Percentiles rank a stretch among this genome's conserved stretches.
phyloP scores from a whole-genome alignment of 2,329 filamentous ascomycete genomes.

The Fusarium pseudocircinatum region DNA sequence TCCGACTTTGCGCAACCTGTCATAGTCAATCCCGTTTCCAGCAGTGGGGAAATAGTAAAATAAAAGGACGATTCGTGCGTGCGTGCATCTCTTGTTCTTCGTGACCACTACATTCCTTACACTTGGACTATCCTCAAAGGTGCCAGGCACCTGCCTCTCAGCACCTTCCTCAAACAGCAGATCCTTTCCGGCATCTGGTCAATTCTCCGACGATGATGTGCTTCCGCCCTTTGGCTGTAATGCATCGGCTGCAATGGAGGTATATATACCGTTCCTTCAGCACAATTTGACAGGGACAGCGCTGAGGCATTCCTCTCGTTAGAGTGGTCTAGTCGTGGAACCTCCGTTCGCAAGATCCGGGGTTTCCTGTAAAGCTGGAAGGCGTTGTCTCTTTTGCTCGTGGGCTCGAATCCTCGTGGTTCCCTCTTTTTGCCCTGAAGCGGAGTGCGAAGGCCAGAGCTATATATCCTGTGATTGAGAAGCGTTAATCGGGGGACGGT shows the following conservation, averaged over 20 bases:
- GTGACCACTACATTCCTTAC: background rate
- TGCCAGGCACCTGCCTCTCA: background rate
- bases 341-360: no score
- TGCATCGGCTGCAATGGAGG: fast-evolving
- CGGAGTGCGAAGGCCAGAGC: background rate
- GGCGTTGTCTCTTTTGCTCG: background rate
- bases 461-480: background rate
- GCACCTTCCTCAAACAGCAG: fast-evolving
- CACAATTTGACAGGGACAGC: background rate
- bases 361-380: background rate
- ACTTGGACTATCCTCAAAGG: background rate
- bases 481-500: background rate
- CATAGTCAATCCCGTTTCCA: background rate
- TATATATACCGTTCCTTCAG: no score
- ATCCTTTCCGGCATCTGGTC: background rate
- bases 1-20: background rate
- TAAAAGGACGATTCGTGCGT: background rate
- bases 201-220: background rate
- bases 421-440: background rate
- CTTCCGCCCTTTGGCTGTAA: no score
- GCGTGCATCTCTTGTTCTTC: background rate
- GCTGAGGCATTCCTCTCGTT: background rate
- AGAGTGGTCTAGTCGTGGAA: background rate
- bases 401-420: fast-evolving
- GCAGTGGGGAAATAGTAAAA: background rate